A percentile compares a stretch with the other conserved stretches of the same genome.
Conservation (phyloP, 345 rosid species). For the Combretum micranthum region DNA sequence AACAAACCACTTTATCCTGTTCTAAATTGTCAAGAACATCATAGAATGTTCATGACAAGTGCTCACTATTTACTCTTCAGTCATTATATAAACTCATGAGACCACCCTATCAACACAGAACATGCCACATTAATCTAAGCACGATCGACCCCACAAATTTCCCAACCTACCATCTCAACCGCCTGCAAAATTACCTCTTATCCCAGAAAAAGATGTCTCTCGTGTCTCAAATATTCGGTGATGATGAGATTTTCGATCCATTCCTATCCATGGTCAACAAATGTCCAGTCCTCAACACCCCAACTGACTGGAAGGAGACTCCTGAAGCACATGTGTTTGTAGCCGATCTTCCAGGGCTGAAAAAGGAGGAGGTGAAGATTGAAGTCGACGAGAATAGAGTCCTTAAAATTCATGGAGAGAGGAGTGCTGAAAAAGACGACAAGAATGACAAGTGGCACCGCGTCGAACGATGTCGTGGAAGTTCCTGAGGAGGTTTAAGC, state of each 20-base stretch:
- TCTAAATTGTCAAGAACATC: slow-evolving; percentile 7
- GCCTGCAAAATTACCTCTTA: too few relatives aligned
- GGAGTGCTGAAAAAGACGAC: slow-evolving; percentile 20
- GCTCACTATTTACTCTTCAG: too few relatives aligned
- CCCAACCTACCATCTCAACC: too few relatives aligned
- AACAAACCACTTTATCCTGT: not conserved
- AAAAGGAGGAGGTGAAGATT: slow-evolving; percentile 41
- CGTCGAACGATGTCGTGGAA: slow-evolving; percentile 29
- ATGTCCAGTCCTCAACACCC: slow-evolving; percentile 43
- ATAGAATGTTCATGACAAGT: slow-evolving; percentile 14
- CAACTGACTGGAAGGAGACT: slow-evolving; percentile 45
- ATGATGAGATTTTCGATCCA: slow-evolving; percentile 31
- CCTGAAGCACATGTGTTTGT: slow-evolving; percentile 34
- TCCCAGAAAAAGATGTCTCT: slow-evolving; percentile 27
- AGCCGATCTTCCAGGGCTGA: slow-evolving; percentile 39
- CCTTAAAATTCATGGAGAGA: slow-evolving; percentile 34
- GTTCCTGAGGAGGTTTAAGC: slow-evolving; percentile 36
- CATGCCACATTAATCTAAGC: too few relatives aligned
- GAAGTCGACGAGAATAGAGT: slow-evolving; percentile 28
- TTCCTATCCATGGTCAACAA: slow-evolving; percentile 38
- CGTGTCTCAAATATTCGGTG: slow-evolving; percentile 23
- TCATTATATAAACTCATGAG: slow-evolving; percentile 1
- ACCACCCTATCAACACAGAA: not conserved
- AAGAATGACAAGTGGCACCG: slow-evolving; percentile 37
- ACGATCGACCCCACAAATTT: too few relatives aligned